phyloP scores from a whole-genome alignment of 2,329 filamentous ascomycete species.

The Fusarium devonianum region DNA sequence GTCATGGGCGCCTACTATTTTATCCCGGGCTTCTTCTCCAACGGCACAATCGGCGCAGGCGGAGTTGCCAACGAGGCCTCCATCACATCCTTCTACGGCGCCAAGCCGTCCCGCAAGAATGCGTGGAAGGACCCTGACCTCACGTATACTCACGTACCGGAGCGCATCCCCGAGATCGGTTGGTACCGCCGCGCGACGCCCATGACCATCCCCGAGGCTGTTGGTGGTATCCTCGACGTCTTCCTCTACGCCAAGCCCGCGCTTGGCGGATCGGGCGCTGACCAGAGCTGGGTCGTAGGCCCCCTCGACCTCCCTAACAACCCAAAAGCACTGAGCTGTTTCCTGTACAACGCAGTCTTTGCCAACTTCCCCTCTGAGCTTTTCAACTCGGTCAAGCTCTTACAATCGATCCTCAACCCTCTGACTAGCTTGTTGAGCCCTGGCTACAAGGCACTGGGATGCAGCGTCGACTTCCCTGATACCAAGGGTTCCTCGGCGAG shows the following conservation, averaged over 20 bases:
- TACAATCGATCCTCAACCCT: slow-evolving; percentile 15
- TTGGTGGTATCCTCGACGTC: slow-evolving; percentile 20
- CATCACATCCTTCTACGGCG: slow-evolving; percentile 22
- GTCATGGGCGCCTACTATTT: slow-evolving; percentile 30
- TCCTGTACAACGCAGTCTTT: slow-evolving; percentile 18
- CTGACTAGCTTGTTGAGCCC: slow-evolving; percentile 3
- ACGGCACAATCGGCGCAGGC: slow-evolving; percentile 19
- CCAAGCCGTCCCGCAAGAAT: slow-evolving; percentile 14
- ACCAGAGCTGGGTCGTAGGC: slow-evolving; percentile 15
- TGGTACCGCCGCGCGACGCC: slow-evolving; percentile 24
- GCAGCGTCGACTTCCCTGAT: slow-evolving; percentile 19
- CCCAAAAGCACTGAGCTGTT: slow-evolving; percentile 15
- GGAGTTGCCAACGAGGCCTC: slow-evolving; percentile 27
- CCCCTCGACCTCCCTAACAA: slow-evolving; percentile 2
- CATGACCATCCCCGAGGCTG: slow-evolving; percentile 21
- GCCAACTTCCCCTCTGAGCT: slow-evolving; percentile 21
- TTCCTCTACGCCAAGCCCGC: slow-evolving; percentile 19
- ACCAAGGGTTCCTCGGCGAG: slow-evolving; percentile 12
- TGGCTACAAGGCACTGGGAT: slow-evolving; percentile 18
- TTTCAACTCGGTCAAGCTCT: slow-evolving; percentile 9
- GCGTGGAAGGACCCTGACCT: slow-evolving; percentile 20
- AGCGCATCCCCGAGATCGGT: slow-evolving; percentile 20
- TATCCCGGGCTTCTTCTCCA: slow-evolving; percentile 27
- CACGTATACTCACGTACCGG: slow-evolving; percentile 21
- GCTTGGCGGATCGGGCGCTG: slow-evolving; percentile 13